These are phyloP conservation scores for Collybia sordida DNA, from an alignment of 768 basidiomycete genomes.

Conservation along the genomic window DNA sequence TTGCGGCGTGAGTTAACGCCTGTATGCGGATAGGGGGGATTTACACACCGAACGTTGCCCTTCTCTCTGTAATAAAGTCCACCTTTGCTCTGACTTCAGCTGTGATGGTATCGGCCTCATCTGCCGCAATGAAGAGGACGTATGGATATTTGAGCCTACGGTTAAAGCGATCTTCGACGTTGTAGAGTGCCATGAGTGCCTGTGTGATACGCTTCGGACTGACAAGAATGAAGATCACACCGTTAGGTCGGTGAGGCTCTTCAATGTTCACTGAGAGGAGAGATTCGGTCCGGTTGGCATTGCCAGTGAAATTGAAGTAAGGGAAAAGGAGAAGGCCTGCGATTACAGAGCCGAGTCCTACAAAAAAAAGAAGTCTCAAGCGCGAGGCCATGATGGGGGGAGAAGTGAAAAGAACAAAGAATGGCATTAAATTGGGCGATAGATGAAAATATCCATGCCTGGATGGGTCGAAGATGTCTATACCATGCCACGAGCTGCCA, in stretches of 20 bases:
- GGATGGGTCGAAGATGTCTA: no score
- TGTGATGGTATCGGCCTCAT: slow-evolving; percentile 18
- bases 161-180: slow-evolving; percentile 29
- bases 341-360: no score
- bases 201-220: slow-evolving; percentile 23
- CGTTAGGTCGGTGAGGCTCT: slow-evolving; percentile 14
- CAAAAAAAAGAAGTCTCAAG: no score
- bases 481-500: no score
- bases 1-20: not conserved
- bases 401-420: no score
- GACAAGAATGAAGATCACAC: slow-evolving; percentile 26
- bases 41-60: slow-evolving; percentile 23
- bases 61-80: slow-evolving; percentile 22
- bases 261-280: no score
- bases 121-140: slow-evolving; percentile 25
- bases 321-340: no score
- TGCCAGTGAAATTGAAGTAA: no score
- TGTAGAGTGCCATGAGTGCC: slow-evolving; percentile 24
- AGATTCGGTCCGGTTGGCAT: no score
- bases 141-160: slow-evolving; percentile 28
- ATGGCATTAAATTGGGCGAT: no score
- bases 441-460: no score
- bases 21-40: not conserved
- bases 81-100: slow-evolving; percentile 22
- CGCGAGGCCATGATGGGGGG: no score